These are phyloP conservation scores for Nakaseomyces nivariensis DNA, from an alignment of 1,139 yeast genomes.

Conservation along the genomic window DNA sequence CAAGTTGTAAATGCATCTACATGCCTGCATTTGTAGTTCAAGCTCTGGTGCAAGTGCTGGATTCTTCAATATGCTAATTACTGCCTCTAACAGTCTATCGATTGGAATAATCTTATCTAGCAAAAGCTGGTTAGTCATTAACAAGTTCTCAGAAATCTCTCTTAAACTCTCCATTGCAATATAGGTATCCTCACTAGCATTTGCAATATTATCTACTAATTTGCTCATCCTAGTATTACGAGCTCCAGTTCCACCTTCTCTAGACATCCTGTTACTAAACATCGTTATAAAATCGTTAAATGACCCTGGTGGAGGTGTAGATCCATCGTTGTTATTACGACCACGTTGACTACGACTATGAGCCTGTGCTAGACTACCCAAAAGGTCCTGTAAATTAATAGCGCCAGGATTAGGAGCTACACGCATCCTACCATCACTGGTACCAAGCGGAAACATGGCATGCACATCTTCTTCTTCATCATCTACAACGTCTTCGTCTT, in stretches of 20 bases:
- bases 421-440: conserved; percentile 4
- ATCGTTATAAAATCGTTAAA: conserved; percentile 12
- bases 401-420: conserved; percentile 7
- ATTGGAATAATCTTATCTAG: conserved; percentile 62
- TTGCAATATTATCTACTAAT: conserved; percentile 21
- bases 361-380: conserved; percentile 14
- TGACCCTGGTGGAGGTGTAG: conserved; percentile 6
- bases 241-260: conserved; percentile 12
- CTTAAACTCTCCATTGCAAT: conserved; percentile 48
- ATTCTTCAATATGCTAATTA: conserved; percentile 52
- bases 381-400: conserved; percentile 17
- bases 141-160: conserved; percentile 50
- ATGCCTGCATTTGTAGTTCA: conserved; percentile 74
- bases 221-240: conserved; percentile 16
- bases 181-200: conserved; percentile 36
- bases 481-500: conserved; percentile 16
- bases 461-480: conserved; percentile 10
- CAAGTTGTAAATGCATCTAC: conserved; percentile 75
- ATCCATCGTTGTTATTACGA: conserved; percentile 18
- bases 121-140: conserved; percentile 58
- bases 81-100: conserved; percentile 42
- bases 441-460: conserved; percentile 3
- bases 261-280: conserved; percentile 31
- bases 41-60: conserved; percentile 53
- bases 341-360: conserved; percentile 12